Base-by-base conservation (phyloP, 768 basidiomycete species). In the Galerina sulciceps region DNA sequence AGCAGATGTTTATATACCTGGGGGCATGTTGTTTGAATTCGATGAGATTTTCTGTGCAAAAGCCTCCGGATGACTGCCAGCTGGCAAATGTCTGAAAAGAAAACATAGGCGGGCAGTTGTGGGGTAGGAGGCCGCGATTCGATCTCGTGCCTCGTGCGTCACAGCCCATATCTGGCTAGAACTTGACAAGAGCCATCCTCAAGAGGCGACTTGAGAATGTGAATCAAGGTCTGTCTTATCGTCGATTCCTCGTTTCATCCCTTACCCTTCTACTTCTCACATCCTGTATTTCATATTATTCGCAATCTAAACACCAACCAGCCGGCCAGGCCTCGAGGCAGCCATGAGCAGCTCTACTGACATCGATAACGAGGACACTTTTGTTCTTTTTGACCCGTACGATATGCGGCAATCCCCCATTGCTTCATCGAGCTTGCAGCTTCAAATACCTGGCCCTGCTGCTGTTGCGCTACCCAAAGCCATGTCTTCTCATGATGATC, bases 341-440 rank as follows among this genome's bases (percentile, higher is more conserved):
- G 68, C 69, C 73, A 73, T 75, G 71, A 59, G 67, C 65, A 55
- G 60, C 61, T 64, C 71, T 79, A 81, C 26, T 31, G 75, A 70
- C 67, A 77, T 76, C 81, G 83, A 86, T 83, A 82, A 81, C 78
- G 77, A 81, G 53, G 78, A 79, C 62, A 66, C 76, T 44, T 64
- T 86, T 67, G 82, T 84, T 68, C 75, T 78, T 55, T 82, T 84
- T 65, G 82, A 83, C 66, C 68, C 78, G 53, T 79, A 73, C 74
- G 80, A 84, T 53, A 45, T 57, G 51, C 50, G 54, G 38, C 57
- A 60, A 15, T 46, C 60, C 56, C 56, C 49, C 53, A 62, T 57
- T 57, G 55, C 52, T 18, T 54, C 62, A 6, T 57, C 60, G 20
- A 60, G 36, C 46, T 18, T 59, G 56, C 61, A 62, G 20, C 37